Percentiles rank a stretch among this genome's conserved stretches.
These are phyloP conservation scores for Picea abies DNA, from an alignment of 83 land plant species.

Conservation along the genomic window DNA sequence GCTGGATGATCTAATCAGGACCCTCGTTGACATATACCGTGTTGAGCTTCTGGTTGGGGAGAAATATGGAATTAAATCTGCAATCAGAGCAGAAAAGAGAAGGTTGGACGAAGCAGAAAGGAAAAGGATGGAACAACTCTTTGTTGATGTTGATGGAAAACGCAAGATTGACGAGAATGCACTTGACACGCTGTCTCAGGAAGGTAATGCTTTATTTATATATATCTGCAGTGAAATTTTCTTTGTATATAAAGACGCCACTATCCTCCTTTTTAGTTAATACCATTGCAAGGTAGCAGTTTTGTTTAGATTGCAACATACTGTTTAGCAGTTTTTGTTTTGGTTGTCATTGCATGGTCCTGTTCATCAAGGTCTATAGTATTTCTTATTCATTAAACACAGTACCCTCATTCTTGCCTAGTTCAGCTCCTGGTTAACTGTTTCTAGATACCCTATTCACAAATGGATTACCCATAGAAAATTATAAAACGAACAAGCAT, in stretches of 20 bases:
- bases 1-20: slow-evolving; percentile 82
- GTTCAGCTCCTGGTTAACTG: neutral
- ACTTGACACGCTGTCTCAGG: slow-evolving; percentile 74
- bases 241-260: neutral
- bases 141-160: slow-evolving; percentile 23
- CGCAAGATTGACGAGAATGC: slow-evolving; percentile 37
- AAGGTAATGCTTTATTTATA: slow-evolving; percentile 37
- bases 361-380: too few relatives aligned
- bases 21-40: slow-evolving; percentile 70
- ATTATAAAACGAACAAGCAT: neutral
- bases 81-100: slow-evolving; percentile 79
- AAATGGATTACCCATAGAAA: neutral
- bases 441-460: neutral
- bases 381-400: neutral
- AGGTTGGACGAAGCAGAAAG: slow-evolving; percentile 62
- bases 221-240: too few relatives aligned
- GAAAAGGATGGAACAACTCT: slow-evolving; percentile 25
- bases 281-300: too few relatives aligned
- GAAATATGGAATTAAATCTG: slow-evolving; percentile 88
- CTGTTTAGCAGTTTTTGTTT: too few relatives aligned
- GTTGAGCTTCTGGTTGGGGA: slow-evolving; percentile 94
- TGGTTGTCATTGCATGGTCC: too few relatives aligned
- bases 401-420: neutral
- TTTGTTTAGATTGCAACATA: too few relatives aligned
- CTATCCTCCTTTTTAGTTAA: neutral